Evolutionary conservation across 805 yeast genomes (phyloP).

Genomic region (Cyberlindnera galapagoensis): DNA sequence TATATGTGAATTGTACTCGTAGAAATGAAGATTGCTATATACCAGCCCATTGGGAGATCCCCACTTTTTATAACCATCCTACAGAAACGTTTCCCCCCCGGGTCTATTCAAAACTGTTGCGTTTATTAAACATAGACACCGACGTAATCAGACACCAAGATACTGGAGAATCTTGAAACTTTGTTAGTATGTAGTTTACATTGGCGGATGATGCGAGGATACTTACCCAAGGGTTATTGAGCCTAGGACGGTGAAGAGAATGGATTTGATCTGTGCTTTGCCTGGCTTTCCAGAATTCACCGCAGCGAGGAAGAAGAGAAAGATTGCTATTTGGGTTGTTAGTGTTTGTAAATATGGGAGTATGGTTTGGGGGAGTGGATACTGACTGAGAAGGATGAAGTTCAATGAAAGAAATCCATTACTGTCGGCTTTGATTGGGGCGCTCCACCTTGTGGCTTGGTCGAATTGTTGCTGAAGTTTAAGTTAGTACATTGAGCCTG

Average conservation of each 20-base stretch:
- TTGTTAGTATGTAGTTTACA: neutral
- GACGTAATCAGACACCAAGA: conserved; percentile 35
- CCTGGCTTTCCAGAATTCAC: conserved; percentile 2
- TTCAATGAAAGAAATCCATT: neutral
- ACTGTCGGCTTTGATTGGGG: neutral
- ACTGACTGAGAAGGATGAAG: neutral
- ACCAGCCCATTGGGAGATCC: no score
- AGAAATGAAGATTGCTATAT: no score
- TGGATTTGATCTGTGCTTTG: conserved; percentile 2
- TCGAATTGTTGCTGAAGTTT: neutral
- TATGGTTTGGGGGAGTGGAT: conserved; percentile 1
- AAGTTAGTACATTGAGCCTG: neutral
- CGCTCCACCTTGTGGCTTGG: neutral
- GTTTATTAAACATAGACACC: conserved; percentile 38
- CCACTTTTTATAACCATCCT: no score
- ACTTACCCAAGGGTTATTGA: conserved; percentile 3
- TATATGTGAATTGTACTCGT: no score
- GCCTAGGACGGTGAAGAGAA: neutral
- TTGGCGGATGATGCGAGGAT: neutral
- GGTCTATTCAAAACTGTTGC: no score
- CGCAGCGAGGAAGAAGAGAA: neutral
- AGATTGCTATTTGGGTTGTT: conserved; percentile 2
- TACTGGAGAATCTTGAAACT: conserved; percentile 34
- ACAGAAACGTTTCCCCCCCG: no score
- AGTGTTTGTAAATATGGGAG: conserved; percentile 2